Base-by-base conservation (phyloP, 2,329 filamentous ascomycete species). In the Helicocarpus griseus region DNA sequence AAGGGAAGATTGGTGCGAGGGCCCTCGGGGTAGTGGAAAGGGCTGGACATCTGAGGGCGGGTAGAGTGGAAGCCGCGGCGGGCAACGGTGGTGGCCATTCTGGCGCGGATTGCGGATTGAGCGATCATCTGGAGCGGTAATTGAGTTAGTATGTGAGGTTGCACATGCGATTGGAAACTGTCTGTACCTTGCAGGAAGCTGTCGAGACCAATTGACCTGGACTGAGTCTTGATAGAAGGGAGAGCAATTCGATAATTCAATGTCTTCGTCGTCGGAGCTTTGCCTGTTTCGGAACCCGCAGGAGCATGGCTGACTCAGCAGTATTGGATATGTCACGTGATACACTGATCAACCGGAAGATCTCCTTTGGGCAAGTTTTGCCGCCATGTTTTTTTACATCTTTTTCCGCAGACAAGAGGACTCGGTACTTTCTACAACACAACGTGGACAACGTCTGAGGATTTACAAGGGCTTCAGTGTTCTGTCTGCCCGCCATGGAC, bases 11-110 rank as follows among this genome's bases (percentile, higher is more conserved):
- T 97, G 78, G 80, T 85, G 74, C 89, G 86, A 67, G 91, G 87
- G 60, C 91, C 93, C 78, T 97, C 91, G 63, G 91, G 86, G 79
- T 98, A 98, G 80, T 98, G 93, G 85, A 95, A 96, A 58, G 90
- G 90, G 70, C 88, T 94, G 64, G 79, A 81, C 70, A 95, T 76
- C 72, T 87, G 89, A 69, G 86, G 75, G 67, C 88, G 87, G 70
- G 91, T 94, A 67, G 88, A 83, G 73, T 89, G 86, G 85, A 98
- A 96, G 76, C 86, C 89, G 73, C 93, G 90, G 77, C 89, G 89
- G 80, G 85, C 80, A 76, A 89, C 78, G 60, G 79, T 75, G 68
- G 83, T 82, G 69, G 84, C 78, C 68, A 73, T 67, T 61, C 71
- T 65, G 73, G 82, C 79, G 70, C 86, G 85, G 75, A 81, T 70